Conservation (phyloP, 306 rosid species). For the Dryas alaskensis region DNA sequence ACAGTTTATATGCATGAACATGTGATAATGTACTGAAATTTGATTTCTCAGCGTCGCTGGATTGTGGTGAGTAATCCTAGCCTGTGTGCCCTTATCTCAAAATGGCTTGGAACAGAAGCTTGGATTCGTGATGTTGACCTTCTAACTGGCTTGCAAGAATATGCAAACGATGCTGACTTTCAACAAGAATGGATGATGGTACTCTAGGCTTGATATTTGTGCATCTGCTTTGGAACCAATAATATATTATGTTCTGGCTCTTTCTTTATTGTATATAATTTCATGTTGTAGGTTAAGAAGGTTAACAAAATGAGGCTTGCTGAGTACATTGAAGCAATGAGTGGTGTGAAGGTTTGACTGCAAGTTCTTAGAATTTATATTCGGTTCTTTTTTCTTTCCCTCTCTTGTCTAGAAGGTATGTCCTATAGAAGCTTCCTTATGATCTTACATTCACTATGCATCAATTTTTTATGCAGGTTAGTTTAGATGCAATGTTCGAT, state of each 20-base stretch:
- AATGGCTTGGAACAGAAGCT: slow-evolving; percentile 78
- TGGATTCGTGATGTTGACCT: slow-evolving; percentile 72
- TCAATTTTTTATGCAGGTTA: slow-evolving; percentile 50
- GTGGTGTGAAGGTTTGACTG: slow-evolving; percentile 57
- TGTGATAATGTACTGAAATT: slow-evolving; percentile 31
- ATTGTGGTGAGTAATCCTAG: slow-evolving; percentile 76
- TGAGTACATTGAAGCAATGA: slow-evolving; percentile 68
- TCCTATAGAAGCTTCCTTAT: slow-evolving; percentile 12
- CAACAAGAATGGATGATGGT: slow-evolving; percentile 72
- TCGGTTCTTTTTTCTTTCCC: slow-evolving; percentile 4
- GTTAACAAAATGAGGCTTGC: slow-evolving; percentile 74
- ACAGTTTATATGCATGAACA: slow-evolving; percentile 13
- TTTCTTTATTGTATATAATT: slow-evolving; percentile 12
- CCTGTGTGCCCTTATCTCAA: slow-evolving; percentile 57
- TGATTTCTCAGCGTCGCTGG: slow-evolving; percentile 70
- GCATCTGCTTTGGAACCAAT: not conserved
- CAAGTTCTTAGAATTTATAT: slow-evolving; percentile 8
- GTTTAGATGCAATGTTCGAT: slow-evolving; percentile 81
- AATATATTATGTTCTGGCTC: not conserved
- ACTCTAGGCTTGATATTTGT: slow-evolving; percentile 18
- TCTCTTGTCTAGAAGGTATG: slow-evolving; percentile 6
- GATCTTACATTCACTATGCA: slow-evolving; percentile 16
- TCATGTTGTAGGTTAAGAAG: slow-evolving; percentile 54
- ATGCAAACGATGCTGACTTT: slow-evolving; percentile 47
- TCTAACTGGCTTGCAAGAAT: slow-evolving; percentile 51